A percentile compares a stretch with the other conserved stretches of the same genome.
Conservation (phyloP, 163 green algal genomes). For the Scenedesmus sp. region DNA sequence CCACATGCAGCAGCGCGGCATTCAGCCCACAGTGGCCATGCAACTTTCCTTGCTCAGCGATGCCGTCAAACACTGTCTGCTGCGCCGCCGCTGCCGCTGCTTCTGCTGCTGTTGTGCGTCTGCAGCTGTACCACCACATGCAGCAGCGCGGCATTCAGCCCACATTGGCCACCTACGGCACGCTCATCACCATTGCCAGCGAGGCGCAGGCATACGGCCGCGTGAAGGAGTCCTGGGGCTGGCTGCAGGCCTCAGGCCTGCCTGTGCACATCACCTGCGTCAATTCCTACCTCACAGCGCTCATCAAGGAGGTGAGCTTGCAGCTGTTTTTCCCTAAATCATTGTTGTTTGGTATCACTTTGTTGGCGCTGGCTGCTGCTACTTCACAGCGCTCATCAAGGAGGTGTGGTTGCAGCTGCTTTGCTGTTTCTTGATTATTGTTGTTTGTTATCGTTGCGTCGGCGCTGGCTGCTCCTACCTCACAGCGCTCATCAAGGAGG, state of each 20-base stretch:
- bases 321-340: too few species aligned
- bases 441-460: too few species aligned
- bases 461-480: too few species aligned
- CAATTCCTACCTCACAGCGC: slow-evolving; percentile 79
- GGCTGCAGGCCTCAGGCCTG: slow-evolving; percentile 71
- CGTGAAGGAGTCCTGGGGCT: slow-evolving; percentile 72
- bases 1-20: slow-evolving; percentile 60
- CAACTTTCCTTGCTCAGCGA: background rate
- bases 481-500: slow-evolving; percentile 71
- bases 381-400: too few species aligned
- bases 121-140: slow-evolving; percentile 72
- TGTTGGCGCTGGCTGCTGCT: too few species aligned
- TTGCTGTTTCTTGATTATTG: too few species aligned
- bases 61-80: background rate
- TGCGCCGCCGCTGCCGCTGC: background rate
- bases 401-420: too few species aligned
- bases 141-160: slow-evolving; percentile 66
- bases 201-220: slow-evolving; percentile 57
- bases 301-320: slow-evolving; percentile 69
- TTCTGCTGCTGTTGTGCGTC: background rate
- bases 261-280: slow-evolving; percentile 78
- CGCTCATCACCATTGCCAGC: slow-evolving; percentile 70
- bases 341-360: too few species aligned
- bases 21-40: slow-evolving; percentile 66
- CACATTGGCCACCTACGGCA: slow-evolving; percentile 72